A percentile compares a stretch with the other conserved stretches of the same genome.
These are phyloP conservation scores for Xylaria intraflava DNA, from an alignment of 495 filamentous ascomycete species.

Conservation along the genomic window DNA sequence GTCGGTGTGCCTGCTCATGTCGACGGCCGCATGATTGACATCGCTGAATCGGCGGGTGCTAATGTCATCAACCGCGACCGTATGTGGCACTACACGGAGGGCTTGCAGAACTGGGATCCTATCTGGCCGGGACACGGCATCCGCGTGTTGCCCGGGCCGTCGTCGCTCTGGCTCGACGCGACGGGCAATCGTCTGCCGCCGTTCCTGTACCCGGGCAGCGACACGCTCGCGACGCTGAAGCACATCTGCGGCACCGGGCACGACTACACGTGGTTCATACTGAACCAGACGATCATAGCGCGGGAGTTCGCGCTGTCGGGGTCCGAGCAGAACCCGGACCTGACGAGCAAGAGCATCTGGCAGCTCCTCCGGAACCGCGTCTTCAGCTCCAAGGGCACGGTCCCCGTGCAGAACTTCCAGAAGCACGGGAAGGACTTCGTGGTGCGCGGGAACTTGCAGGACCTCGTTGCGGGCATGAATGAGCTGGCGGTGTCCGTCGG, in stretches of 20 bases:
- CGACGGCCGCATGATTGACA: slow-evolving; percentile 47
- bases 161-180: slow-evolving; percentile 49
- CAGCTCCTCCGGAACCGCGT: slow-evolving; percentile 38
- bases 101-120: slow-evolving; percentile 45
- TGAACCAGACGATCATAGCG: slow-evolving; percentile 44
- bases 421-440: slow-evolving; percentile 46
- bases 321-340: slow-evolving; percentile 49
- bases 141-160: slow-evolving; percentile 43
- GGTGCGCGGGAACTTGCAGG: slow-evolving; percentile 38
- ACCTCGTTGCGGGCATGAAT: slow-evolving; percentile 45
- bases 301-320: slow-evolving; percentile 49
- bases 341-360: slow-evolving; percentile 46
- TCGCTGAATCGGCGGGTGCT: slow-evolving; percentile 39
- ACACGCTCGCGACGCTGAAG: slow-evolving; percentile 46
- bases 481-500: slow-evolving; percentile 29
- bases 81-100: slow-evolving; percentile 53
- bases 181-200: slow-evolving; percentile 44
- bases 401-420: slow-evolving; percentile 44
- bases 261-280: slow-evolving; percentile 51
- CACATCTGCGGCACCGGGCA: slow-evolving; percentile 47
- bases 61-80: slow-evolving; percentile 44
- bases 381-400: slow-evolving; percentile 39
- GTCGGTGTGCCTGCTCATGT: slow-evolving; percentile 47
- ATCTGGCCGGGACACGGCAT: slow-evolving; percentile 50
- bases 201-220: slow-evolving; percentile 42